Evolutionary conservation across 2,329 filamentous ascomycete genomes (phyloP).

Genomic region (Drechslera avenae): DNA sequence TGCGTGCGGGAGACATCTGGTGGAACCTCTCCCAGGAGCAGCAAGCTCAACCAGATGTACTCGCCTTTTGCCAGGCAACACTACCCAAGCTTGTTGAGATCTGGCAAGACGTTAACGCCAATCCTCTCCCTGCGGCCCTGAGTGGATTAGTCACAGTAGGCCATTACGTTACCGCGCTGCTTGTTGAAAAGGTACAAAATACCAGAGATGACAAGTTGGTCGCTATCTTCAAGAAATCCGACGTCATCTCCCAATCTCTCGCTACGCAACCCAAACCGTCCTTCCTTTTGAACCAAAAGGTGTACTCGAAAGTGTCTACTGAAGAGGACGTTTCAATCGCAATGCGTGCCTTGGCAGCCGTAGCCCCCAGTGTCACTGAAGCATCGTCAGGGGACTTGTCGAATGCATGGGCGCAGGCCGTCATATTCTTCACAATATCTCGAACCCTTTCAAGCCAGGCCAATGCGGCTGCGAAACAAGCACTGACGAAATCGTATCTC

Average conservation of each 20-base stretch:
- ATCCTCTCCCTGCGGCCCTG: conserved; percentile 78
- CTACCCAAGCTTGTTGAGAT: conserved; percentile 67
- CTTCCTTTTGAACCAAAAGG: conserved; percentile 80
- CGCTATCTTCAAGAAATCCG: conserved; percentile 64
- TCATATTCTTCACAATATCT: conserved; percentile 78
- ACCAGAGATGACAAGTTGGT: conserved; percentile 62
- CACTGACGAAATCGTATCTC: conserved; percentile 69
- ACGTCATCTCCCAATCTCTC: conserved; percentile 69
- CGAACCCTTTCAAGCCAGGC: conserved; percentile 64
- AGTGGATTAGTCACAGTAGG: conserved; percentile 81
- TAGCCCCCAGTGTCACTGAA: conserved; percentile 61
- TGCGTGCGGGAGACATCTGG: conserved; percentile 73
- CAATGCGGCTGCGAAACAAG: conserved; percentile 65
- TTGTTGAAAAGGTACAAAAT: conserved; percentile 58
- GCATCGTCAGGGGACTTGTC: conserved; percentile 56
- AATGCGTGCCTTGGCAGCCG: conserved; percentile 68
- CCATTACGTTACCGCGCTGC: conserved; percentile 73
- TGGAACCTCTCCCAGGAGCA: conserved; percentile 60
- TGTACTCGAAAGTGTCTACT: conserved; percentile 78
- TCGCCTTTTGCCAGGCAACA: conserved; percentile 56
- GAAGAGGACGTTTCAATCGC: conserved; percentile 83
- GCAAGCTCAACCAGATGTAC: conserved; percentile 55
- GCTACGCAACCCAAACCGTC: conserved; percentile 79
- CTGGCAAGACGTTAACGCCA: conserved; percentile 78
- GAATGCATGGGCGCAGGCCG: conserved; percentile 79